Evolutionary conservation across 2,329 filamentous ascomycete genomes (phyloP), one percentile per base, ranked within the genome.

Genomic region (Aspergillus carbonarius): DNA sequence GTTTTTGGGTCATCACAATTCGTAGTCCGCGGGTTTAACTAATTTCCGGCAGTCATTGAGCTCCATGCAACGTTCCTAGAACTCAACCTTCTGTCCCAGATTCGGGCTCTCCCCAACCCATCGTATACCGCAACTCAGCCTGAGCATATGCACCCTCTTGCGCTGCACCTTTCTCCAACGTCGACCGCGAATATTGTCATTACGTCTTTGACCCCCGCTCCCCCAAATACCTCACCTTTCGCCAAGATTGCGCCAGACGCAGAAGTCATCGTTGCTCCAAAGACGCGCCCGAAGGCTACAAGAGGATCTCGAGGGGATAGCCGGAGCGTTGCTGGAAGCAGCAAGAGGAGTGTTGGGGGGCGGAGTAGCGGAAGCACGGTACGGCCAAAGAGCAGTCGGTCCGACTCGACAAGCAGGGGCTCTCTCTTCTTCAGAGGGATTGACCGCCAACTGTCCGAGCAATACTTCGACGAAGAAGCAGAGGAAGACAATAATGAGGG

Each of bases 251-350:
- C 91, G 0, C 90, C 93, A 0, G 92, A 98, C 72, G 93, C 93
- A 20, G 95, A 99, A 76, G 93, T 99, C 51, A 96, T 98, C 64
- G 95, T 99, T 60, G 95, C 95, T 3, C 95, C 95, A 0, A 99
- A 99, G 78, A 89, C 88, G 25, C 85, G 93, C 56, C 83, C 89
- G 42, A 92, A 91, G 72, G 78, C 83, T 34, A 80, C 86, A 3
- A 85, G 88, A 57, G 83, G 78, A 59, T 76, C 79, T 30, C 85
- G 81, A n/a, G 85, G 87, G 37, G 92, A 96, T 66, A 92, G 85
- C 70, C 83, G 89, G 59, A 97, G 93, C 71, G 89, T 93, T 8
- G 84, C 88, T 0, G 92, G 90, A 67, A 89, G 88, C 2, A 91
- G 91, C 46, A 88, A 88, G 65, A 92, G 88, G 68, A 93, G 91